Evolutionary conservation across 495 filamentous ascomycete species (phyloP).

Genomic region (Tuber aestivum): DNA sequence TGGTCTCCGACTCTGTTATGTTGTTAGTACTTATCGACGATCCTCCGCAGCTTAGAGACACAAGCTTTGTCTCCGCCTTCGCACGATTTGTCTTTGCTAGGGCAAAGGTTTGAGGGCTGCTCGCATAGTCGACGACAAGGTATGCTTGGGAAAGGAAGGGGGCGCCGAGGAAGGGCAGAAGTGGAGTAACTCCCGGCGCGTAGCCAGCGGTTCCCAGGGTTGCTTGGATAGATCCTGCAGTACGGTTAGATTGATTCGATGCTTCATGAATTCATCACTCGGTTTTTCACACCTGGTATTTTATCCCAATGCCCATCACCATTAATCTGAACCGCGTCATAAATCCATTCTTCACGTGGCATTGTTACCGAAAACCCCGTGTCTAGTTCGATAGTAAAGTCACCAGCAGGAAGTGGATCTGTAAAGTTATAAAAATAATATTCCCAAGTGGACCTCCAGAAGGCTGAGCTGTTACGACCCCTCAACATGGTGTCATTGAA

Average conservation of each 20-base stretch:
- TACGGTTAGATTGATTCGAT: not conserved
- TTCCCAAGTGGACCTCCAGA: slow-evolving; percentile 32
- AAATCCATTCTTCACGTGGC: slow-evolving; percentile 29
- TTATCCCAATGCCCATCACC: slow-evolving; percentile 12
- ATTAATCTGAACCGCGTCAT: slow-evolving; percentile 14
- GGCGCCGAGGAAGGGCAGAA: slow-evolving; percentile 33
- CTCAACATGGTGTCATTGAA: slow-evolving; percentile 38
- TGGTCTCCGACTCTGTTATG: not conserved
- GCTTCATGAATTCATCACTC: not conserved
- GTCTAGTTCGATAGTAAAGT: slow-evolving; percentile 27
- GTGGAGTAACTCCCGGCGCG: slow-evolving; percentile 18
- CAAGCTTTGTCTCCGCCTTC: not conserved
- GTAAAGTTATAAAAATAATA: slow-evolving; percentile 32
- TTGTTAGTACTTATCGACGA: not conserved
- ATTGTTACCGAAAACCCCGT: slow-evolving; percentile 25
- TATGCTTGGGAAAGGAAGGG: slow-evolving; percentile 41
- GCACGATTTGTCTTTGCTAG: slow-evolving; percentile 22
- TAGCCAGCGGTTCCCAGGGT: slow-evolving; percentile 35
- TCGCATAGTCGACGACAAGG: slow-evolving; percentile 35
- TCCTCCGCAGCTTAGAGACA: slow-evolving; percentile 17
- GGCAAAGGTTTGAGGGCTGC: slow-evolving; percentile 16
- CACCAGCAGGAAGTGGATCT: slow-evolving; percentile 20
- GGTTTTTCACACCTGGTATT: slow-evolving; percentile 22
- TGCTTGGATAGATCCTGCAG: slow-evolving; percentile 24
- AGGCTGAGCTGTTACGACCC: slow-evolving; percentile 10